Evolutionary conservation across 129 eudicot genomes (phyloP).

Genomic region (Artemisia annua): DNA sequence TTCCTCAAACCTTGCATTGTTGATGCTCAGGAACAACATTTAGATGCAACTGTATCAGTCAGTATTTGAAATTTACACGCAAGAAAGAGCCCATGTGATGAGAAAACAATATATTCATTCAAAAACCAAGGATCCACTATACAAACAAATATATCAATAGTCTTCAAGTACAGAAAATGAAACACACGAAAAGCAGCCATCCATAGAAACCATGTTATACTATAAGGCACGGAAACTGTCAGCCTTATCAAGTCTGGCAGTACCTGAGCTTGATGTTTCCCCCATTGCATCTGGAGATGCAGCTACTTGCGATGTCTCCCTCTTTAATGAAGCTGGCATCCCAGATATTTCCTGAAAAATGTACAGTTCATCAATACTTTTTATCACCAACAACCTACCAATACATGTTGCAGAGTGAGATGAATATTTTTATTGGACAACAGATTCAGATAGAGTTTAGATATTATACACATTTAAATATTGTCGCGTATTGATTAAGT

Average conservation of each 20-base stretch:
- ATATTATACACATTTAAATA: not conserved
- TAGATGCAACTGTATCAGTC: no score
- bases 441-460: not conserved
- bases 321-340: constrained; percentile 68
- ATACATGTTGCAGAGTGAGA: not conserved
- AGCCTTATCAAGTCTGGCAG: constrained; percentile 66
- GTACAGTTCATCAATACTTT: not conserved
- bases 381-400: constrained; percentile 4
- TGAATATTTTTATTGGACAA: not conserved
- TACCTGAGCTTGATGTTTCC: constrained; percentile 87
- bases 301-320: constrained; percentile 58
- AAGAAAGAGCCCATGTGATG: no score
- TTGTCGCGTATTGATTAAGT: not conserved
- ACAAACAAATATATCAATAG: not conserved
- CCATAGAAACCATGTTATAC: not conserved
- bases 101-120: no score
- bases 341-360: constrained; percentile 85
- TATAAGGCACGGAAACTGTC: constrained; percentile 76
- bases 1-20: no score
- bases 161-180: not conserved
- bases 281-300: constrained; percentile 78
- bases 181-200: not conserved
- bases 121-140: not conserved
- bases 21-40: no score
- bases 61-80: no score